phyloP scores from a whole-genome alignment of 148 eudicot genomes.

The Salicornia ramosissima region DNA sequence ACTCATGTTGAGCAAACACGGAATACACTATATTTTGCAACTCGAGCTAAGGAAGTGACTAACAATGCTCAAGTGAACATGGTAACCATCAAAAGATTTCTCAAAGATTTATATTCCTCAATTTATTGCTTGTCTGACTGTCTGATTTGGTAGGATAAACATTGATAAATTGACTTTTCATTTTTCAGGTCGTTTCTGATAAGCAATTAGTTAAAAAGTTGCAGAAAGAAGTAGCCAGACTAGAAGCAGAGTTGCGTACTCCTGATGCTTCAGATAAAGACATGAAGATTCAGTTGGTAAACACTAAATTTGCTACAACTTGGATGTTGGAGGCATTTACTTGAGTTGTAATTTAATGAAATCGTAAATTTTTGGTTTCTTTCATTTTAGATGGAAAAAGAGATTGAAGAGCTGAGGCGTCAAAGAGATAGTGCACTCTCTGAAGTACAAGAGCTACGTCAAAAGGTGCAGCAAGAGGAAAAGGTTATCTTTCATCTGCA shows the following conservation, averaged over 20 bases:
- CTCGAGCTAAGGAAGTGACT: slow-evolving; percentile 90
- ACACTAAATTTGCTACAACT: background rate
- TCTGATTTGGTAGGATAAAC: background rate
- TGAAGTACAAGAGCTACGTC: slow-evolving; percentile 70
- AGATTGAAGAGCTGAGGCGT: slow-evolving; percentile 76
- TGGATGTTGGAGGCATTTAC: background rate
- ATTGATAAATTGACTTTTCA: background rate
- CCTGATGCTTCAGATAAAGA: slow-evolving; percentile 86
- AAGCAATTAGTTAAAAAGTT: slow-evolving; percentile 88
- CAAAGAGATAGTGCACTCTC: slow-evolving; percentile 86
- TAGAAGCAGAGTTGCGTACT: slow-evolving; percentile 79
- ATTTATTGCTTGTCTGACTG: background rate
- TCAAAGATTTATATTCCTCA: background rate
- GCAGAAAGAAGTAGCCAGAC: slow-evolving; percentile 93
- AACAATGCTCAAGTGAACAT: slow-evolving; percentile 93
- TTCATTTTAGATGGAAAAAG: slow-evolving; percentile 66
- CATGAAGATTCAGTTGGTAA: slow-evolving; percentile 61
- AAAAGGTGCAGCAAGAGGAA: slow-evolving; percentile 56
- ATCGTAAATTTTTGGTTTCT: background rate
- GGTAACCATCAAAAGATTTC: slow-evolving; percentile 34
- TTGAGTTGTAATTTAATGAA: slow-evolving; percentile 2
- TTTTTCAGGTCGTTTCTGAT: slow-evolving; percentile 75
- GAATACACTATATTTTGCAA: slow-evolving; percentile 78
- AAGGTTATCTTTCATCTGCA: slow-evolving; percentile 33
- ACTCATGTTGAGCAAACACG: slow-evolving; percentile 81